Base-by-base conservation (phyloP, 2,329 filamentous ascomycete genomes). In the Microthyrium microscopicum region DNA sequence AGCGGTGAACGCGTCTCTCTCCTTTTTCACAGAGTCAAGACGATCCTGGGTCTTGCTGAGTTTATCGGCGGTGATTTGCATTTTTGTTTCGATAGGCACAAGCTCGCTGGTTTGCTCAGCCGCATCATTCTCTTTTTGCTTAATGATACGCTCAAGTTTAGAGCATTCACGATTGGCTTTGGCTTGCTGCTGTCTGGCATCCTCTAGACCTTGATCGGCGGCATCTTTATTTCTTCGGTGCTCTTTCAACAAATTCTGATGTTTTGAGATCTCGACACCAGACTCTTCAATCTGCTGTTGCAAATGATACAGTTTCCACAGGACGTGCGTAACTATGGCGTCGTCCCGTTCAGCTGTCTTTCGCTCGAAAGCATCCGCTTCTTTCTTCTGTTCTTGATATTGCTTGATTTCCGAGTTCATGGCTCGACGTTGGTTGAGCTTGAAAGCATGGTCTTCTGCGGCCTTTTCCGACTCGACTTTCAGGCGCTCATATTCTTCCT, bases 391-490 rank as follows among this genome's bases (percentile, higher is more conserved):
- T 52, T 95, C 84, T 48, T 92, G 80, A 48, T 94, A 98, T 47
- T 93, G 84, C 52, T 89, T 93, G 53, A 98, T 91, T 56, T 98
- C 89, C 3, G 84, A 87, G 54, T 95, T 95, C 58, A 98, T 94
- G 30, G 81, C 84, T 44, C 89, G 75, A 21, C 89, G 80, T 40
- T 85, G 73, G 48, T 89, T 79, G 6, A 95, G 71, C 51, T 92
- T 85, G 44, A 83, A 80, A 28, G 75, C 81, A 43, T 92, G 82
- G 42, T 91, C 82, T 46, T 95, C 87, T 1, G 77, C 73, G 5
- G 87, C 84, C 45, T 83, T 75, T 42, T 94, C 84, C 4, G 80
- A 73, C 49, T 92, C 81, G 5, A 68, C 66, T 55, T 95, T 87
- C n/a, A 94, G 64, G 35, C 67, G 70, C 49, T 98, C 91, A 52